These are phyloP conservation scores for Parasitella parasitica DNA, from an alignment of 371 early-diverging fungal species.

Conservation along the genomic window DNA sequence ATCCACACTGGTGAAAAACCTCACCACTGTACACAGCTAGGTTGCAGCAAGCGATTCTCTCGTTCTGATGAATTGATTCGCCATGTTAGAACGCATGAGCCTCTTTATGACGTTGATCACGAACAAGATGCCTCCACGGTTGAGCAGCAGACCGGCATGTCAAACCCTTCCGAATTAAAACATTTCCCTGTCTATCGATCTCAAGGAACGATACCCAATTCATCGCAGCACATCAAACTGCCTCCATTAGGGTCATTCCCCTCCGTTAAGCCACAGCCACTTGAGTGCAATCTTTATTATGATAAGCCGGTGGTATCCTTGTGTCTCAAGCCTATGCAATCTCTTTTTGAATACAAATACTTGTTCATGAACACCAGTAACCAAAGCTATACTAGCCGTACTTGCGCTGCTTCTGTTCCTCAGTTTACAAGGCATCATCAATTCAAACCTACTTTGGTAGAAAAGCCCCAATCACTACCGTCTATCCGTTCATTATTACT, in stretches of 20 bases:
- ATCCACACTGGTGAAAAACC: conserved; percentile 87
- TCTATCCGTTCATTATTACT: conserved; percentile 12
- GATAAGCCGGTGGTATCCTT: neutral
- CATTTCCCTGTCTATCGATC: neutral
- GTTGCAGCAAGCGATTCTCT: conserved; percentile 74
- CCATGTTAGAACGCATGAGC: conserved; percentile 57
- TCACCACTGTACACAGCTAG: conserved; percentile 63
- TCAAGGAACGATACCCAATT: neutral
- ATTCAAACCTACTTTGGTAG: neutral
- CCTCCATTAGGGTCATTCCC: conserved; percentile 2
- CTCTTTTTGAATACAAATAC: neutral
- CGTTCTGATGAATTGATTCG: conserved; percentile 67
- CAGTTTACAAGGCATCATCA: neutral
- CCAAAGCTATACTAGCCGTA: neutral
- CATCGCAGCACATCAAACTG: neutral
- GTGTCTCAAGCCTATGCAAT: neutral
- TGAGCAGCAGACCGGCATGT: neutral
- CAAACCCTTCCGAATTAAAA: neutral
- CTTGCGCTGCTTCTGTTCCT: neutral
- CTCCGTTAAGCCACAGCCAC: conserved; percentile 7
- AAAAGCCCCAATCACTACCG: neutral
- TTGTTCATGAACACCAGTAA: neutral
- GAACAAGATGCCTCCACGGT: neutral
- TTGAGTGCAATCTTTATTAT: conserved; percentile 3
- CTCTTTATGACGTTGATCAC: neutral